Evolutionary conservation across 805 yeast species (phyloP).

Genomic region (Pichia thaimueangensis): DNA sequence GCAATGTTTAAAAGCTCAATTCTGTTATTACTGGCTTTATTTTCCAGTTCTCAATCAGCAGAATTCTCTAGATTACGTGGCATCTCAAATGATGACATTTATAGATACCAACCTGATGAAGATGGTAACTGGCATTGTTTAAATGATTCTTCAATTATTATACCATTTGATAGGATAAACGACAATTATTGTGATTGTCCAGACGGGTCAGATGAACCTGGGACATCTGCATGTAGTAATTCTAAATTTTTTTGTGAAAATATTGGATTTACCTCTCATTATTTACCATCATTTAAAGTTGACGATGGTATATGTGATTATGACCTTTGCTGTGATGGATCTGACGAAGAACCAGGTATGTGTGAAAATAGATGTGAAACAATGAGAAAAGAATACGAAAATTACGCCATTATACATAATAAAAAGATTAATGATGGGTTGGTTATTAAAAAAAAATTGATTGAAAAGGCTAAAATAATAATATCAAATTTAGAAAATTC

Average conservation of each 20-base stretch:
- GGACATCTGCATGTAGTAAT: conserved; percentile 73
- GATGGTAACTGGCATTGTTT: conserved; percentile 66
- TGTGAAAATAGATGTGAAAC: conserved; percentile 56
- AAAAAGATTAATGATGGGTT: conserved; percentile 30
- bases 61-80: too few species aligned
- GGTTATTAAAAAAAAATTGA: conserved; percentile 27
- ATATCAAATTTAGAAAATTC: conserved; percentile 18
- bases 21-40: too few species aligned
- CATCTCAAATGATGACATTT: conserved; percentile 33
- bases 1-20: too few species aligned
- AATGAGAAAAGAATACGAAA: conserved; percentile 37
- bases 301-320: conserved; percentile 93
- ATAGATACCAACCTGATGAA: conserved; percentile 44
- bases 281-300: conserved; percentile 60
- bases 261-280: conserved; percentile 57
- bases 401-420: conserved; percentile 14
- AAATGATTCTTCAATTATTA: conserved; percentile 52
- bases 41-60: too few species aligned
- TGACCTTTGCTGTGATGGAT: conserved; percentile 87
- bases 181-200: conserved; percentile 96
- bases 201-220: conserved; percentile 96
- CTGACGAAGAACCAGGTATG: conserved; percentile 59
- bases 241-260: conserved; percentile 68
- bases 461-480: conserved; percentile 23
- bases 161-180: conserved; percentile 61